A percentile compares a stretch with the other conserved stretches of the same genome.
phyloP scores from a whole-genome alignment of 352 stramenopile species.

The Thalassiosira pacifica region DNA sequence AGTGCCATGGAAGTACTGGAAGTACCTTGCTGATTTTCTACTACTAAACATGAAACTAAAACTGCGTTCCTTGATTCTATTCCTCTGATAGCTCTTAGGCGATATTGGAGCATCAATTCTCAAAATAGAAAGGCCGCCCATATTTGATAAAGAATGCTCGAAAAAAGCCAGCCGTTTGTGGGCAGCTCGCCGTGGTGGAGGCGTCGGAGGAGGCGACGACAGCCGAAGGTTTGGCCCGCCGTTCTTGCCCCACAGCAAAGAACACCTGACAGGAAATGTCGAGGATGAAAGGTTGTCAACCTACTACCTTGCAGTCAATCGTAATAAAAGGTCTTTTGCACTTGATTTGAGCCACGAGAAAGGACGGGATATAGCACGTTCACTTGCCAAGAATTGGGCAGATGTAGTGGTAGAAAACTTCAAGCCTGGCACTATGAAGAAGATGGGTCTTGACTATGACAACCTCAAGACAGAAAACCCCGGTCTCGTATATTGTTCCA shows the following conservation, averaged over 20 bases:
- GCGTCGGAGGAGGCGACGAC: slow-evolving; percentile 56
- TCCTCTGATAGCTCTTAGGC: slow-evolving; percentile 43
- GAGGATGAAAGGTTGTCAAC: slow-evolving; percentile 53
- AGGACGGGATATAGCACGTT: slow-evolving; percentile 44
- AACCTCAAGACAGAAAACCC: slow-evolving; percentile 55
- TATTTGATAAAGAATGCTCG: slow-evolving; percentile 10
- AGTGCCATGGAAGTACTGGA: no score
- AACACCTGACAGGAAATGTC: slow-evolving; percentile 29
- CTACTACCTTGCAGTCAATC: slow-evolving; percentile 70
- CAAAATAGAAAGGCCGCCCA: slow-evolving; percentile 66
- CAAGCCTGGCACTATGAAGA: slow-evolving; percentile 62
- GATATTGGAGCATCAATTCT: slow-evolving; percentile 70
- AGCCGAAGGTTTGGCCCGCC: slow-evolving; percentile 67
- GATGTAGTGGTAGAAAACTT: slow-evolving; percentile 78
- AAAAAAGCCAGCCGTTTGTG: slow-evolving; percentile 21
- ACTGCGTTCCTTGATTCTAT: background rate
- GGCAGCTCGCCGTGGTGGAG: slow-evolving; percentile 34
- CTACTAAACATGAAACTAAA: no score
- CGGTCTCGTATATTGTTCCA: slow-evolving; percentile 61
- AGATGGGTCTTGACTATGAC: slow-evolving; percentile 62
- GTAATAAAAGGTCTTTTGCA: slow-evolving; percentile 66
- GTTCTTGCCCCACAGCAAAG: slow-evolving; percentile 43
- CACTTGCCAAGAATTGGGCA: slow-evolving; percentile 56
- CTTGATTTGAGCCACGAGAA: slow-evolving; percentile 62
- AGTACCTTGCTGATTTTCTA: no score